phyloP scores from a whole-genome alignment of 805 yeast genomes.

The Metschnikowia bowlesiae region DNA sequence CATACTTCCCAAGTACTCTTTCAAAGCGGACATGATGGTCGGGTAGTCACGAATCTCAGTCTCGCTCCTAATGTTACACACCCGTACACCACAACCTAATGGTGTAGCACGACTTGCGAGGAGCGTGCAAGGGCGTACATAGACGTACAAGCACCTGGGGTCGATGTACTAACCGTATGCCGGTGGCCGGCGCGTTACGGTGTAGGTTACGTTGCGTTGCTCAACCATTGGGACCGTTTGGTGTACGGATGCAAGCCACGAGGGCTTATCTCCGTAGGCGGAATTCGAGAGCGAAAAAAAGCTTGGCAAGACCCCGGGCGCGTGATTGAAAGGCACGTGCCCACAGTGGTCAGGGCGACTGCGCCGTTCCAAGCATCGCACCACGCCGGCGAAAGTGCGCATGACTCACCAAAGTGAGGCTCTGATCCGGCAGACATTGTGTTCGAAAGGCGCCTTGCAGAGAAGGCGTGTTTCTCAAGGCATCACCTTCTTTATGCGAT shows the following conservation, averaged over 20 bases:
- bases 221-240: not conserved
- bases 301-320: not conserved
- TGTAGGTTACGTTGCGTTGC: no score
- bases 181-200: no score
- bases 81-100: not conserved
- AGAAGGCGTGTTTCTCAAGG: not conserved
- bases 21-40: slow-evolving; percentile 27
- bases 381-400: slow-evolving; percentile 2
- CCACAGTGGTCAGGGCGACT: no score
- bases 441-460: not conserved
- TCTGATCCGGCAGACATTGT: not conserved
- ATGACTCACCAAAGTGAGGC: slow-evolving; percentile 1
- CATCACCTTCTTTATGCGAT: slow-evolving; percentile 3
- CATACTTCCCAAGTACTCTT: slow-evolving; percentile 32
- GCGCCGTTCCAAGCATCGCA: slow-evolving; percentile 1
- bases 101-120: no score
- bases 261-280: not conserved
- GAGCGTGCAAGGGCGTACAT: no score
- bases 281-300: not conserved
- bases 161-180: no score
- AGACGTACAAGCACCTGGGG: no score
- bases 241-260: not conserved
- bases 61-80: not conserved
- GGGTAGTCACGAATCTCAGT: not conserved
- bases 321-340: not conserved